Base-by-base conservation (phyloP, 257 asterid genomes). In the Ophiorrhiza pumila region DNA sequence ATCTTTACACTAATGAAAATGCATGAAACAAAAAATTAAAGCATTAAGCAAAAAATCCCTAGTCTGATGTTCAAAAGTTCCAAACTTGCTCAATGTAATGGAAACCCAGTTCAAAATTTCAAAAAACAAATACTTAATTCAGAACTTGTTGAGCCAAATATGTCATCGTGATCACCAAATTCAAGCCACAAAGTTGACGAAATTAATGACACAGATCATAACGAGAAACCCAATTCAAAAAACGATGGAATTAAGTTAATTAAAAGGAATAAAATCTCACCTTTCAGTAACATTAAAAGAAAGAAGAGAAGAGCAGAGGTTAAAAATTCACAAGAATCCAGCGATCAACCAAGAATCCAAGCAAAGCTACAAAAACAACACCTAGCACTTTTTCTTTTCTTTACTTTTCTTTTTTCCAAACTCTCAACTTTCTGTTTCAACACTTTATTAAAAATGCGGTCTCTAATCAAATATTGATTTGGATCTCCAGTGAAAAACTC, bases 221-320 rank as follows among this genome's bases (percentile, higher is more conserved):
- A 22, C 12, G 34, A 20, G 27, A 56, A 41, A 32, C 45, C 35
- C 29, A 64, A 53, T 23, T 39, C 29, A 22, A 39, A 50, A 22
- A 45, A 27, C 45, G 46, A 79, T 62, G 23, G 41, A 52, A 45
- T 29, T 31, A 68, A 22, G 68, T 1, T 8, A 69, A 52, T 10
- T 4, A 23, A 39, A 56, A 59, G 39, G 5, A 27, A 43, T 43
- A 29, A 80, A 39, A 4, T 59, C 42, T 75, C 77, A 90, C 96
- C 96, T 75, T 79, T 80, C 83, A 78, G 81, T 35, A 71, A 31
- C 7, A 29, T 68, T 78, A 76, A 46, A 71, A 79, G 78, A 73
- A 76, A 70, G 76, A 69, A 76, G 29, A 42, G 52, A 76, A 74
- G 73, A 45, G 78, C 70, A 70, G 62, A 53, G 78, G 69, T 77